Evolutionary conservation across 305 asterid species (phyloP).

Genomic region (Fraxinus ornus): DNA sequence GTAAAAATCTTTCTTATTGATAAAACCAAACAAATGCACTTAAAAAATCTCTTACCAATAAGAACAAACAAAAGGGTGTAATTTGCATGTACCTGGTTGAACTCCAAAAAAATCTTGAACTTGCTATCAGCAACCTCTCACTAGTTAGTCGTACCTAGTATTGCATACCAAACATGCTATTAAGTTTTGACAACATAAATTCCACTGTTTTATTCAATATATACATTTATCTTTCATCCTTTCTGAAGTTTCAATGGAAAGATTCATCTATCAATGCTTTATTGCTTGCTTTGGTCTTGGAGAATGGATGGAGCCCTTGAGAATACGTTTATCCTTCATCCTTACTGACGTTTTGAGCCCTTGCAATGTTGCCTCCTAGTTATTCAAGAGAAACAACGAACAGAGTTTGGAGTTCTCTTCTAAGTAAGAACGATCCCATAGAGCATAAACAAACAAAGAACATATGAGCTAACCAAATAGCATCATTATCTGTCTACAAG

Average conservation of each 20-base stretch:
- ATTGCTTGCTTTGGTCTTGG: no score
- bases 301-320: no score
- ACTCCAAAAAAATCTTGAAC: neutral
- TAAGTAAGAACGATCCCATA: no score
- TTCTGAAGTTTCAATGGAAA: no score
- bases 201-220: no score
- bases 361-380: neutral
- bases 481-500: neutral
- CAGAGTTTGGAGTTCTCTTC: neutral
- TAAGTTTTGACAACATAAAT: no score
- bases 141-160: no score
- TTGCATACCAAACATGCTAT: no score
- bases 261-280: no score
- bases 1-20: constrained; percentile 3
- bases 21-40: constrained; percentile 5
- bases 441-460: no score
- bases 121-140: neutral
- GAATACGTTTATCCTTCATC: no score
- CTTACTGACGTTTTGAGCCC: neutral
- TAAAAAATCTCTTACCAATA: neutral
- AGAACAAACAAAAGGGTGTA: neutral
- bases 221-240: no score
- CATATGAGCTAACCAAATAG: neutral
- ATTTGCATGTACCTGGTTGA: neutral
- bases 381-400: neutral